phyloP scores from a whole-genome alignment of 345 rosid genomes.

The Arabidopsis thaliana region TAIR10.1 NC_003075.7:1605001-1605500 shows the following conservation, averaged over 20 bases:
- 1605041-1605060: conserved; percentile 24
- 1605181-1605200: conserved; percentile 81
- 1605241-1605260: conserved; percentile 1
- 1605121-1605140: conserved; percentile 89
- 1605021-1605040: conserved; percentile 32
- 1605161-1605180: conserved; percentile 61
- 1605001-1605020: background rate
- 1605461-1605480: conserved; percentile 31
- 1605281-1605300: background rate
- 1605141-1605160: conserved; percentile 93
- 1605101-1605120: conserved; percentile 81
- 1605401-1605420: background rate
- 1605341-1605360: background rate
- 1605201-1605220: conserved; percentile 59
- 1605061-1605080: conserved; percentile 65
- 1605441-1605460: background rate
- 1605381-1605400: background rate
- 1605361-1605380: background rate
- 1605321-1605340: conserved; percentile 6
- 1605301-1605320: conserved; percentile 4
- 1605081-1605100: conserved; percentile 98
- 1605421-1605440: background rate
- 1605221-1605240: no score
- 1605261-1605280: conserved; percentile 8
- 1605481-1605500: conserved; percentile 85